Evolutionary conservation across 2,329 filamentous ascomycete species (phyloP).

Genomic region (Pseudogymnoascus sp.): DNA sequence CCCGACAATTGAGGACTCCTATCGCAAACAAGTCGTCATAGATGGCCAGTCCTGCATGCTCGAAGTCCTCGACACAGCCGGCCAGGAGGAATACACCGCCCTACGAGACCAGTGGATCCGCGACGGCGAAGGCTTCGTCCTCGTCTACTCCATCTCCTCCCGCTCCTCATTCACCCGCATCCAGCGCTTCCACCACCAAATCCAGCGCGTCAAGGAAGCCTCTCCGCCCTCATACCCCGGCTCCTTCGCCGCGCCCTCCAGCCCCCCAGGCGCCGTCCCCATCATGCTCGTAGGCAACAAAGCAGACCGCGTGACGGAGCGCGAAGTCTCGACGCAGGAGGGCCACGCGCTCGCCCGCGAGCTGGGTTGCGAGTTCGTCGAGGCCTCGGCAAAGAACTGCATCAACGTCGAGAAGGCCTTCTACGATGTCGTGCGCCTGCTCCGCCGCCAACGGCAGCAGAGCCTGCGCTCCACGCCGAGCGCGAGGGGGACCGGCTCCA

Average conservation of each 20-base stretch:
- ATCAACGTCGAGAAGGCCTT: slow-evolving; percentile 98
- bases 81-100: slow-evolving; percentile 97
- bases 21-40: slow-evolving; percentile 85
- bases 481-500: slow-evolving; percentile 18
- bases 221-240: slow-evolving; percentile 68
- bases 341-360: slow-evolving; percentile 86
- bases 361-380: slow-evolving; percentile 91
- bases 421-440: slow-evolving; percentile 89
- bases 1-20: slow-evolving; percentile 81
- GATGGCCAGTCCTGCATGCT: slow-evolving; percentile 95
- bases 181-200: slow-evolving; percentile 92
- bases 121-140: slow-evolving; percentile 92
- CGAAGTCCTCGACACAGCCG: slow-evolving; percentile 92
- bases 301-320: slow-evolving; percentile 90
- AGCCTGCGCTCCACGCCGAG: slow-evolving; percentile 17
- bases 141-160: slow-evolving; percentile 98
- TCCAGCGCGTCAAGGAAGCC: slow-evolving; percentile 94
- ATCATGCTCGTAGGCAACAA: slow-evolving; percentile 99
- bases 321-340: slow-evolving; percentile 94
- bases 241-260: slow-evolving; percentile 41
- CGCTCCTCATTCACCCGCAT: slow-evolving; percentile 92
- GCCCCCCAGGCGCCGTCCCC: slow-evolving; percentile 62
- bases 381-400: slow-evolving; percentile 95
- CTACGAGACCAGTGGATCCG: slow-evolving; percentile 97
- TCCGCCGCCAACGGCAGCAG: slow-evolving; percentile 70